These are phyloP conservation scores for Sarocladiaceae sp. DNA, from an alignment of 2,329 filamentous ascomycete species.

Conservation along the genomic window DNA sequence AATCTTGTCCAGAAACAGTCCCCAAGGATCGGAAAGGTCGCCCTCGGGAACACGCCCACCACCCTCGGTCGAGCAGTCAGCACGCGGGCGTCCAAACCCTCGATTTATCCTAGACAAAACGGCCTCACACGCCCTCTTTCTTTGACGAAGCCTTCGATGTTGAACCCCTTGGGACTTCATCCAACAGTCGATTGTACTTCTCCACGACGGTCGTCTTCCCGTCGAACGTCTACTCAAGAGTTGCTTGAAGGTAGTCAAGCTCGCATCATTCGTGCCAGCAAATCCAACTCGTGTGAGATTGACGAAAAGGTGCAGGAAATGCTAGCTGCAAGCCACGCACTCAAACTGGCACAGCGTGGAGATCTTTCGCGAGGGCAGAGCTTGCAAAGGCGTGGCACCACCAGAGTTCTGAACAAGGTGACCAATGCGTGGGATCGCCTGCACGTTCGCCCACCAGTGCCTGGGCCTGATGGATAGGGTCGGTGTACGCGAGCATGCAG, in stretches of 20 bases:
- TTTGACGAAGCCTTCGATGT: neutral
- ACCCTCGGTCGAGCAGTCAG: neutral
- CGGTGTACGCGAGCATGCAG: neutral
- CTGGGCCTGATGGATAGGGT: neutral
- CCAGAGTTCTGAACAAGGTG: slow-evolving; percentile 27
- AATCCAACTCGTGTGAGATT: slow-evolving; percentile 20
- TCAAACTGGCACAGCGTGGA: slow-evolving; percentile 23
- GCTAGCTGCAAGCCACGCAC: slow-evolving; percentile 27
- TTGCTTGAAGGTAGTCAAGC: neutral
- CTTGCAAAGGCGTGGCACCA: slow-evolving; percentile 21
- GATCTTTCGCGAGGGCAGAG: slow-evolving; percentile 14
- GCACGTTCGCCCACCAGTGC: slow-evolving; percentile 15
- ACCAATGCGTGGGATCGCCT: slow-evolving; percentile 27
- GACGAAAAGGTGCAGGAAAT: slow-evolving; percentile 29
- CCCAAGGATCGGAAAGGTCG: neutral
- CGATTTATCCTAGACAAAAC: neutral
- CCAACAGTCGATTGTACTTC: neutral
- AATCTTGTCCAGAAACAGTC: neutral
- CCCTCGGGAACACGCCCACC: neutral
- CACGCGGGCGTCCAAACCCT: neutral
- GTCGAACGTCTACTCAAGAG: neutral
- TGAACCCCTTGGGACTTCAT: slow-evolving; percentile 2
- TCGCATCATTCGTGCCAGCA: neutral
- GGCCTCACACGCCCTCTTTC: neutral
- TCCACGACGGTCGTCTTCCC: neutral